Evolutionary conservation across 2,329 filamentous ascomycete genomes (phyloP).

Genomic region (Aaosphaeria arxii): DNA sequence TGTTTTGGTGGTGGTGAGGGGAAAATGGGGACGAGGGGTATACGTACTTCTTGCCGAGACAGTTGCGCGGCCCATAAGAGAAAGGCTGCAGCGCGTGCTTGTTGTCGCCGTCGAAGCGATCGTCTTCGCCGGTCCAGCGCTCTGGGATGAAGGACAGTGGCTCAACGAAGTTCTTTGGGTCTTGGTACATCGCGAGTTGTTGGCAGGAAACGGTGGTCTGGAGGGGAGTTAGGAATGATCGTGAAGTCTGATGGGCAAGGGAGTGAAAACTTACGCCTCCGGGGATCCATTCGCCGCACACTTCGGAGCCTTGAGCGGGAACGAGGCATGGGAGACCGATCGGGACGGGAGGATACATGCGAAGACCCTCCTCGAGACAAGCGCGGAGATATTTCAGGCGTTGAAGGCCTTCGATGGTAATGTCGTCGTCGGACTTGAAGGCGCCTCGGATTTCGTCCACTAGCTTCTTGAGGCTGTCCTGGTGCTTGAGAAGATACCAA

Average conservation of each 20-base stretch:
- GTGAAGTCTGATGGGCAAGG: not conserved
- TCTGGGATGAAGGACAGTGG: constrained; percentile 22
- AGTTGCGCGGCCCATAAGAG: constrained; percentile 15
- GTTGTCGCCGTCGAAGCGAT: constrained; percentile 9
- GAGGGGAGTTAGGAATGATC: constrained; percentile 3
- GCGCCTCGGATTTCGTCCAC: constrained; percentile 11
- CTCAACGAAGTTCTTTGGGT: constrained; percentile 14
- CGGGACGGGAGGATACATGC: constrained; percentile 37
- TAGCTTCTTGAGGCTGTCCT: constrained; percentile 6
- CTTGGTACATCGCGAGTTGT: constrained; percentile 13
- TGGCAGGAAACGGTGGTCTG: constrained; percentile 8
- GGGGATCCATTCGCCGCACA: constrained; percentile 32
- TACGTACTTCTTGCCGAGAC: constrained; percentile 24
- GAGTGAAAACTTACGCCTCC: constrained; percentile 4
- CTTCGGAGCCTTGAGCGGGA: constrained; percentile 21
- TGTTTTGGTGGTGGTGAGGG: not conserved
- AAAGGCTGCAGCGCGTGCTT: constrained; percentile 16
- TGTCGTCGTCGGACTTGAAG: constrained; percentile 14
- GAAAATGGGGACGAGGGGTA: not conserved
- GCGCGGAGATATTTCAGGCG: constrained; percentile 16
- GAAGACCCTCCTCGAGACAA: constrained; percentile 31
- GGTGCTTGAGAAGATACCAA: constrained; percentile 17
- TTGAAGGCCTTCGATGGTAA: constrained; percentile 21
- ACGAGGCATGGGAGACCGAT: constrained; percentile 26
- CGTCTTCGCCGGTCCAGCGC: constrained; percentile 20